These are phyloP conservation scores for Theobroma cacao DNA, from an alignment of 345 rosid genomes.

Conservation along the genomic window DNA sequence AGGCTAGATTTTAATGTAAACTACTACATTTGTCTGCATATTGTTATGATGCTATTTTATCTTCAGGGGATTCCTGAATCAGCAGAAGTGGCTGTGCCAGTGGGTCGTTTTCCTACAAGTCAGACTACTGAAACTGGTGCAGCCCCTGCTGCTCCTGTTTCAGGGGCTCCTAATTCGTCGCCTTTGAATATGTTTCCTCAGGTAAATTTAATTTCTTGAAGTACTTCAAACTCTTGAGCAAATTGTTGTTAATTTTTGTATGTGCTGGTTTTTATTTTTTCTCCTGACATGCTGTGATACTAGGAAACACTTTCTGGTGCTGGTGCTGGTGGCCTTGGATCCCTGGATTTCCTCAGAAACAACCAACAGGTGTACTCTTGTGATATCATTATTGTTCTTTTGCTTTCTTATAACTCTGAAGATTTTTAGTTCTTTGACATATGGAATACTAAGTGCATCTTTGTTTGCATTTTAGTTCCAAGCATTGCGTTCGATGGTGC, in stretches of 20 bases:
- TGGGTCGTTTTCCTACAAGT: constrained; percentile 39
- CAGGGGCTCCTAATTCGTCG: constrained; percentile 88
- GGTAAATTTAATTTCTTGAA: constrained; percentile 39
- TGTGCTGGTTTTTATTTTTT: constrained; percentile 4
- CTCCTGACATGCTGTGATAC: constrained; percentile 13
- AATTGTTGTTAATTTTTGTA: neutral
- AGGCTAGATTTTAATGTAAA: neutral
- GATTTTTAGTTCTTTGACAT: neutral
- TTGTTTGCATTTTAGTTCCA: constrained; percentile 57
- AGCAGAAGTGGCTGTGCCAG: constrained; percentile 74
- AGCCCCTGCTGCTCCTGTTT: constrained; percentile 43
- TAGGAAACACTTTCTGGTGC: constrained; percentile 73
- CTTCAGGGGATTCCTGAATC: constrained; percentile 91
- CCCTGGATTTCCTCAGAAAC: constrained; percentile 89
- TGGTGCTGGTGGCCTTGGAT: constrained; percentile 63
- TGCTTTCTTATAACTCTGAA: neutral
- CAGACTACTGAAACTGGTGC: constrained; percentile 58
- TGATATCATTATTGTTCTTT: neutral
- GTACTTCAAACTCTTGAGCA: neutral
- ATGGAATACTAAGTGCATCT: neutral
- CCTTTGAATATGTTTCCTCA: constrained; percentile 97
- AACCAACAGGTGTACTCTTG: constrained; percentile 68
- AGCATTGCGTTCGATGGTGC: constrained; percentile 92
- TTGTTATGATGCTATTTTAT: constrained; percentile 22
- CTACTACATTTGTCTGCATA: constrained; percentile 3